Percentiles rank a stretch among this genome's conserved stretches.
phyloP scores from a whole-genome alignment of 176 grass and related monocot species.

The Juncus effusus region DNA sequence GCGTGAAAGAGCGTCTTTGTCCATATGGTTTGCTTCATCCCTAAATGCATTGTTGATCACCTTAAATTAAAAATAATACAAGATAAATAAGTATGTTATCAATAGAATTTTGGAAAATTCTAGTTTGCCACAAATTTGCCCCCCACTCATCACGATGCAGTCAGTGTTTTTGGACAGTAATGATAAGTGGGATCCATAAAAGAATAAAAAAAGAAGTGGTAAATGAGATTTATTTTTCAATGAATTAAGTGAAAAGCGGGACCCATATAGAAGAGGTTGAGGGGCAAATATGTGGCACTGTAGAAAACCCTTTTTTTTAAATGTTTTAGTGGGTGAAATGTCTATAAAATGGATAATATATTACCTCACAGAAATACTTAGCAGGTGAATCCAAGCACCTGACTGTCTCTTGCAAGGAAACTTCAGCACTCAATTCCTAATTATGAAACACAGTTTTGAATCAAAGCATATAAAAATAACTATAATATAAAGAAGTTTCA shows the following conservation, averaged over 20 bases:
- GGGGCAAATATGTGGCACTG: too few species aligned
- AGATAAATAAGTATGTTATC: neutral
- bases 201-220: neutral
- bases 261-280: neutral
- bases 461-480: neutral
- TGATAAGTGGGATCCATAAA: neutral
- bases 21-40: conserved; percentile 44
- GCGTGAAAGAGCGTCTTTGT: conserved; percentile 54
- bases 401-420: conserved; percentile 41
- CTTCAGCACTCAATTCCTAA: conserved; percentile 38
- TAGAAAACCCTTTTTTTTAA: too few species aligned
- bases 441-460: neutral
- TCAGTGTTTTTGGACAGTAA: conserved; percentile 1
- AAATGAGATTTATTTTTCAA: neutral
- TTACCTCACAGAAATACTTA: conserved; percentile 68
- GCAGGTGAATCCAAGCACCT: conserved; percentile 69
- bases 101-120: too few species aligned
- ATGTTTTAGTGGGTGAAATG: too few species aligned
- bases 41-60: conserved; percentile 46
- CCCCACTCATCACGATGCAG: neutral
- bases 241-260: neutral
- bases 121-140: too few species aligned
- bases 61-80: conserved; percentile 18
- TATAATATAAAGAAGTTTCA: neutral
- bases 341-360: neutral